Evolutionary conservation across 2,329 filamentous ascomycete genomes (phyloP).

Genomic region (Fusarium stilboides): DNA sequence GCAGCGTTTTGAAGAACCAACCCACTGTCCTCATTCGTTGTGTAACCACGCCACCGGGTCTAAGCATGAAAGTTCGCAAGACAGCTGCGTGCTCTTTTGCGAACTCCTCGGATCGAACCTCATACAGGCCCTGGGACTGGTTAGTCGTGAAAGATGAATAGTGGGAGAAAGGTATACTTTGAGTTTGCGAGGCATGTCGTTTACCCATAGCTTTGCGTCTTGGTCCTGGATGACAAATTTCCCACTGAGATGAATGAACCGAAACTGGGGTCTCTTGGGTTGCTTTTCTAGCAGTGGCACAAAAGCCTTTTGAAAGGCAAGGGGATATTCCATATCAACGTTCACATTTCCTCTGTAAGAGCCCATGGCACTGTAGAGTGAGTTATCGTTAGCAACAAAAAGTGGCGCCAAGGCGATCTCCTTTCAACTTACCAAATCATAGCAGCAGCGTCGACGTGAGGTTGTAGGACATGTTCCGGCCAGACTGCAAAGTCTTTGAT

Average conservation of each 20-base stretch:
- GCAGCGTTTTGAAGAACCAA: neutral
- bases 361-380: conserved; percentile 38
- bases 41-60: conserved; percentile 34
- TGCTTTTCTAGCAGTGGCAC: conserved; percentile 16
- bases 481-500: conserved; percentile 43
- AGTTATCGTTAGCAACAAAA: neutral
- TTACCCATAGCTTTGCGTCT: conserved; percentile 49
- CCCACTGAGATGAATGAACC: conserved; percentile 54
- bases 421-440: conserved; percentile 45
- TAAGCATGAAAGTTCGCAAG: conserved; percentile 41
- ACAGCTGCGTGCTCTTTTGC: conserved; percentile 16
- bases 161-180: conserved; percentile 11
- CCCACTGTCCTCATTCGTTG: conserved; percentile 1
- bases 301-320: conserved; percentile 36
- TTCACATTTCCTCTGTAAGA: conserved; percentile 37
- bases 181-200: conserved; percentile 39
- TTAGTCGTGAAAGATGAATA: neutral
- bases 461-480: conserved; percentile 24
- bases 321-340: conserved; percentile 43
- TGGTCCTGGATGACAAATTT: conserved; percentile 54
- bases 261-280: conserved; percentile 35
- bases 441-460: conserved; percentile 39
- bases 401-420: neutral
- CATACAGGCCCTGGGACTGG: conserved; percentile 26
- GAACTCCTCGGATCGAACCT: conserved; percentile 24